Evolutionary conservation across 2,329 filamentous ascomycete genomes (phyloP).

Genomic region (Cercospora berteroae): DNA sequence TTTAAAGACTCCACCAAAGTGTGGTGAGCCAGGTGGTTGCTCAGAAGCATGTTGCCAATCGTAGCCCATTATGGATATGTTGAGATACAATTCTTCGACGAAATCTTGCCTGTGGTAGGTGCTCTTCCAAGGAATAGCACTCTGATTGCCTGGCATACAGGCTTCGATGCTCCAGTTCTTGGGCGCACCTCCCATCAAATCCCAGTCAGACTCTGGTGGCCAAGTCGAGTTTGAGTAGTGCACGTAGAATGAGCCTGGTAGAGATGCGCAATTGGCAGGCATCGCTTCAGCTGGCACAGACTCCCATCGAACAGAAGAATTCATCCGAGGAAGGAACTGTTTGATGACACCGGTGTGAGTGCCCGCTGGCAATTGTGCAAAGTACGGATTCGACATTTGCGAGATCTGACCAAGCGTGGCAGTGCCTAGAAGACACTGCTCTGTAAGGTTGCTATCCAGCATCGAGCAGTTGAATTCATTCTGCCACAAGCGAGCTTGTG

Average conservation of each 20-base stretch:
- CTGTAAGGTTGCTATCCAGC: not conserved
- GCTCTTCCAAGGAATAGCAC: not conserved
- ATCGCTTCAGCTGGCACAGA: not conserved
- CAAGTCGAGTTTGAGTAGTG: not conserved
- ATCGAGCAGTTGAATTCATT: not conserved
- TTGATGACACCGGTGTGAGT: not conserved
- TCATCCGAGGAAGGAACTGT: not conserved
- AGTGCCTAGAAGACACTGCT: not conserved
- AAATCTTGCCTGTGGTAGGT: not conserved
- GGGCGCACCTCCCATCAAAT: not conserved
- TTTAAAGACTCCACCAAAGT: not conserved
- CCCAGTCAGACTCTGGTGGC: not conserved
- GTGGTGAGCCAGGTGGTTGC: not conserved
- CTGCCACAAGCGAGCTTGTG: not conserved
- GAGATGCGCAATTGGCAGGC: not conserved
- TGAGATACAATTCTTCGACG: not conserved
- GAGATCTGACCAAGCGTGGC: not conserved
- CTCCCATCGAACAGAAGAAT: not conserved
- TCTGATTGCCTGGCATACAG: not conserved
- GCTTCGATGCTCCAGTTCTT: not conserved
- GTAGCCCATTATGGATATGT: not conserved
- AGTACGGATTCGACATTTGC: not conserved
- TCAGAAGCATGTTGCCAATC: not conserved
- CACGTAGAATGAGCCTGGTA: not conserved
- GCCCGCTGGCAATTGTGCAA: not conserved